These are phyloP conservation scores for Cryptosporidium viatorum DNA, from an alignment of 169 alveolate genomes.

Conservation along the genomic window DNA sequence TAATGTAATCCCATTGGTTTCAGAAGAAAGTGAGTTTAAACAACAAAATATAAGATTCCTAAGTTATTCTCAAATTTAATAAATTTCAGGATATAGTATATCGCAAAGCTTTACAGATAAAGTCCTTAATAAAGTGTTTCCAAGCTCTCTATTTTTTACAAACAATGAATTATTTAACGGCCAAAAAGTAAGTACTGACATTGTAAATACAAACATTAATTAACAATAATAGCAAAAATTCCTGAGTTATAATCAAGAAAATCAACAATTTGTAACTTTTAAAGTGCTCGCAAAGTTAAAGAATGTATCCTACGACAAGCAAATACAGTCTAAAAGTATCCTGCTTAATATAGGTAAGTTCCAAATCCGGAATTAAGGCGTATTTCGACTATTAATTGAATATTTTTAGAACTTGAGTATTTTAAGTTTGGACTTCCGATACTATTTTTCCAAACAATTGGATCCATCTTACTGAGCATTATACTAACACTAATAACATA, in stretches of 20 bases:
- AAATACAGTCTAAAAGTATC: conserved; percentile 1
- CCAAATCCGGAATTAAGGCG: neutral
- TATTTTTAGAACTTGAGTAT: neutral
- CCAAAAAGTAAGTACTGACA: neutral
- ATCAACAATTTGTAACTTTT: neutral
- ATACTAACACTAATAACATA: neutral
- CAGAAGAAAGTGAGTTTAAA: conserved; percentile 20
- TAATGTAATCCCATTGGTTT: neutral
- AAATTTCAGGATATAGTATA: neutral
- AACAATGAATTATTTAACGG: neutral
- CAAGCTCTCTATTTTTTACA: conserved; percentile 14
- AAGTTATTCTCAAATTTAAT: neutral
- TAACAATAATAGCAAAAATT: conserved; percentile 1
- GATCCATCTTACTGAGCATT: conserved; percentile 13
- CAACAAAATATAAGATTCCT: neutral
- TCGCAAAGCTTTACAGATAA: neutral
- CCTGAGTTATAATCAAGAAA: neutral
- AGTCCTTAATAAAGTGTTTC: neutral
- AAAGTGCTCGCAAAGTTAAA: conserved; percentile 3
- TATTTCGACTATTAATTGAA: neutral
- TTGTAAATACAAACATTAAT: neutral
- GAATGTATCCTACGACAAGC: conserved; percentile 1
- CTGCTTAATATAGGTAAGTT: conserved; percentile 32
- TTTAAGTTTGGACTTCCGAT: conserved; percentile 8
- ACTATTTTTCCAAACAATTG: neutral